Percentiles rank a stretch among this genome's conserved stretches.
These are phyloP conservation scores for Schrenkiella parvula DNA, from an alignment of 345 rosid genomes.

Conservation along the genomic window DNA sequence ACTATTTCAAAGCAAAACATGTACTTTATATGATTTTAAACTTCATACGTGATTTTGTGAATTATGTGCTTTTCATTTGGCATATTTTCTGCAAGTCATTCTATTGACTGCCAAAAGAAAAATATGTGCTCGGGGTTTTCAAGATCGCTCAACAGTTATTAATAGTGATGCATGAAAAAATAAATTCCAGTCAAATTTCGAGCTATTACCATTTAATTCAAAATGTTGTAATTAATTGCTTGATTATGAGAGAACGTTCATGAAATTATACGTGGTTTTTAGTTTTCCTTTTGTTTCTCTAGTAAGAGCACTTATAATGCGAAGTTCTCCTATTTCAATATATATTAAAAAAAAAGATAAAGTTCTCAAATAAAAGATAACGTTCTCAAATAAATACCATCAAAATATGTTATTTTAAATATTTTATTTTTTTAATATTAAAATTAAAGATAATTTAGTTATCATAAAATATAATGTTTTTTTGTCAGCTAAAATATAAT, in stretches of 20 bases:
- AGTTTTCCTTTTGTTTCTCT: too few species aligned
- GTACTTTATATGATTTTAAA: background rate
- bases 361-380: too few species aligned
- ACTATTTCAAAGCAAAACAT: background rate
- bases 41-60: slow-evolving; percentile 10
- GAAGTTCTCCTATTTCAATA: too few species aligned
- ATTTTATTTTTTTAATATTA: too few species aligned
- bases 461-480: too few species aligned
- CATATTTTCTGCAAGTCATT: background rate
- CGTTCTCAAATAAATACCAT: too few species aligned
- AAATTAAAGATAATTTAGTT: too few species aligned
- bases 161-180: background rate
- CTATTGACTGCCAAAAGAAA: background rate
- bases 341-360: too few species aligned
- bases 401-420: too few species aligned
- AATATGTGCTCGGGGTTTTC: background rate
- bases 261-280: too few species aligned
- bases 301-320: too few species aligned
- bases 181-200: background rate
- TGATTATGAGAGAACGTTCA: background rate
- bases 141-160: background rate
- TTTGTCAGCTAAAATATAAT: too few species aligned
- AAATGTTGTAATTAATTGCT: background rate
- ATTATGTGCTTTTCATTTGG: background rate
- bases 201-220: background rate